Evolutionary conservation across 1,139 yeast species (phyloP).

Genomic region (Nadsonia starkeyi-henricii): DNA sequence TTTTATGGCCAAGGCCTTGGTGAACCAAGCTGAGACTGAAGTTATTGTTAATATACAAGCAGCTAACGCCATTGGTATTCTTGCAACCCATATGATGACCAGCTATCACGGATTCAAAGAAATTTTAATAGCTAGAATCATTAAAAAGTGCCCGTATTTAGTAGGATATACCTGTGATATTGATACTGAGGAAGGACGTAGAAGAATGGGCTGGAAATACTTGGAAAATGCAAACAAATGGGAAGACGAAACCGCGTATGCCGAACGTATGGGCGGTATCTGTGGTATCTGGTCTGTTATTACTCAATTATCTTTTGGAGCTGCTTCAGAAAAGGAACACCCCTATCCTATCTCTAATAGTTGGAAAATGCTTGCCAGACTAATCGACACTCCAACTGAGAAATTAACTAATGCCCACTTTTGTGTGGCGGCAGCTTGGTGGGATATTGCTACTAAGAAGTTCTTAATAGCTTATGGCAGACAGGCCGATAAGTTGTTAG

Average conservation of each 20-base stretch:
- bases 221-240: constrained; percentile 34
- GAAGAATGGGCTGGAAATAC: constrained; percentile 79
- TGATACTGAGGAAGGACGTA: constrained; percentile 72
- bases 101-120: constrained; percentile 54
- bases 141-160: constrained; percentile 80
- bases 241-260: constrained; percentile 67
- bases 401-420: constrained; percentile 56
- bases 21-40: constrained; percentile 88
- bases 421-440: constrained; percentile 67
- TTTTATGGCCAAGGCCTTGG: constrained; percentile 69
- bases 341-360: constrained; percentile 39
- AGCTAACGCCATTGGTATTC: constrained; percentile 64
- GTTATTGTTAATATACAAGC: constrained; percentile 67
- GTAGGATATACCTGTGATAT: constrained; percentile 66
- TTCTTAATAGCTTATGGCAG: constrained; percentile 45
- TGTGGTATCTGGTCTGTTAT: constrained; percentile 68
- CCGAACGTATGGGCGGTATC: constrained; percentile 80
- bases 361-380: constrained; percentile 65
- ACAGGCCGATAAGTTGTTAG: constrained; percentile 56
- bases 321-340: constrained; percentile 25
- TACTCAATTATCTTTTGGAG: constrained; percentile 27
- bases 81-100: constrained; percentile 42
- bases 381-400: constrained; percentile 40
- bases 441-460: constrained; percentile 67
- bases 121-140: constrained; percentile 61